Evolutionary conservation across 495 filamentous ascomycete species (phyloP).

Genomic region (Chlorociboria aeruginascens): DNA sequence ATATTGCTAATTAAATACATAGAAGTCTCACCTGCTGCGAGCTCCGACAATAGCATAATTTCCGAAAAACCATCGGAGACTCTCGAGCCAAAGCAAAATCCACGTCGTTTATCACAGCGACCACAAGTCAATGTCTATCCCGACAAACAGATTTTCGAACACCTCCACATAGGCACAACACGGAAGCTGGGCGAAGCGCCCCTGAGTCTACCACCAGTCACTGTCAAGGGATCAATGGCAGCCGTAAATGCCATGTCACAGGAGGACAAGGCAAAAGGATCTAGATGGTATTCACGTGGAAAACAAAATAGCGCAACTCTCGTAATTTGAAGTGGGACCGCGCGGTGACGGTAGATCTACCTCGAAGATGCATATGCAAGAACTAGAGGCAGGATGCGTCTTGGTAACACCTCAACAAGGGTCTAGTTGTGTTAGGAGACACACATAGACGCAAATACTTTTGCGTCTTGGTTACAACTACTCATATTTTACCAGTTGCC

Average conservation of each 20-base stretch:
- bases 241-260: neutral
- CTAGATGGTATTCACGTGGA: conserved; percentile 14
- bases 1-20: conserved; percentile 3
- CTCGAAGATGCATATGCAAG: too few relatives aligned
- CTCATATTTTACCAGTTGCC: too few relatives aligned
- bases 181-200: conserved; percentile 23
- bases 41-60: conserved; percentile 14
- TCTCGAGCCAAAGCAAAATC: conserved; percentile 6
- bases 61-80: conserved; percentile 19
- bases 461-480: too few relatives aligned
- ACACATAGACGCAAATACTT: too few relatives aligned
- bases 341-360: neutral
- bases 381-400: neutral
- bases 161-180: conserved; percentile 16
- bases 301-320: conserved; percentile 9
- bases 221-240: conserved; percentile 1
- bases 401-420: neutral
- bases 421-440: neutral
- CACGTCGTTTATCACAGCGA: conserved; percentile 1
- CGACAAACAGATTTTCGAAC: conserved; percentile 20
- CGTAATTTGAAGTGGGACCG: neutral
- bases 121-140: conserved; percentile 11
- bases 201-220: conserved; percentile 7
- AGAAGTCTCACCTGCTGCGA: conserved; percentile 19
- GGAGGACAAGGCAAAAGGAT: conserved; percentile 11